Evolutionary conservation across 2,329 filamentous ascomycete species (phyloP).

Genomic region (Beauveria caledonica): DNA sequence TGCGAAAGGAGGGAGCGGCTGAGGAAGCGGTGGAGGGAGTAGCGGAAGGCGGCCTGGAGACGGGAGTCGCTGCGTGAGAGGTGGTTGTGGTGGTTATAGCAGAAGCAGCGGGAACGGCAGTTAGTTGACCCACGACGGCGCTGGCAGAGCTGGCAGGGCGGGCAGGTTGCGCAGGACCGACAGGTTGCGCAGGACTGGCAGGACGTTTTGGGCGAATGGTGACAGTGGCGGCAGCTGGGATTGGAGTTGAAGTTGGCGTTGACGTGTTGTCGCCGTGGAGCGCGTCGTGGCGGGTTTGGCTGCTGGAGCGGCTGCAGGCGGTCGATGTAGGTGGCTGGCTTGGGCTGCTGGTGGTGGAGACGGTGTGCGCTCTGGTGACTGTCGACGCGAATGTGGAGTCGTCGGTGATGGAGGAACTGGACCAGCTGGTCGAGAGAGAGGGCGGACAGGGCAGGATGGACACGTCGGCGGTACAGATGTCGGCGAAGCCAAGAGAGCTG

Average conservation of each 20-base stretch:
- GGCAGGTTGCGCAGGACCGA: no score
- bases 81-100: background rate
- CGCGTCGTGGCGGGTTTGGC: slow-evolving; percentile 8
- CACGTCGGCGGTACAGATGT: background rate
- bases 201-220: background rate
- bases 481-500: slow-evolving; percentile 2
- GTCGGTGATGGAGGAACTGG: slow-evolving; percentile 10
- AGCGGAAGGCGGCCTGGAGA: background rate
- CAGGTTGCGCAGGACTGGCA: no score
- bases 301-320: slow-evolving; percentile 10
- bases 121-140: background rate
- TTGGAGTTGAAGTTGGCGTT: background rate
- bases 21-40: slow-evolving; percentile 16
- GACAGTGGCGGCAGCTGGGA: background rate
- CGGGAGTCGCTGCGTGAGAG: background rate
- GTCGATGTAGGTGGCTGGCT: slow-evolving; percentile 9
- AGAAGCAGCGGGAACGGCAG: background rate
- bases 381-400: slow-evolving; percentile 11
- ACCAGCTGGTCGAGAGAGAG: slow-evolving; percentile 9
- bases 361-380: slow-evolving; percentile 10
- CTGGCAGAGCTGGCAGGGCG: background rate
- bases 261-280: slow-evolving; percentile 4
- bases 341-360: slow-evolving; percentile 11
- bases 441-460: background rate
- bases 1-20: slow-evolving; percentile 32